These are phyloP conservation scores for Arthrobotrys entomopaga DNA, from an alignment of 2,329 filamentous ascomycete species.

Conservation along the genomic window DNA sequence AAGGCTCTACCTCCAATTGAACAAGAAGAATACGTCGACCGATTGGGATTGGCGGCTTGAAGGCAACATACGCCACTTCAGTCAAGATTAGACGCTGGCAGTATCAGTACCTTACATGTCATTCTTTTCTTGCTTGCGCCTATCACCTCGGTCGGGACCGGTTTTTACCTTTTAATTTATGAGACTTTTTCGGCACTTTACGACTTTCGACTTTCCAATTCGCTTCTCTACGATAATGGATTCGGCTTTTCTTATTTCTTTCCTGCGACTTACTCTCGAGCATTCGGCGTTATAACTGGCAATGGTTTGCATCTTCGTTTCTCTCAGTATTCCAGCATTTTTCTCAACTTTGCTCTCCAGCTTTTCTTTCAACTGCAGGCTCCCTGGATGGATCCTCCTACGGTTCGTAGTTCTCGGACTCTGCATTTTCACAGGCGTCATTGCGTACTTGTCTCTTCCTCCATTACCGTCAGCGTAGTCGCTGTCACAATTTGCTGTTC, in stretches of 20 bases:
- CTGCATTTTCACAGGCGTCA: conserved; percentile 45
- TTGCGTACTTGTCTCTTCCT: conserved; percentile 4
- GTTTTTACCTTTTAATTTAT: not conserved
- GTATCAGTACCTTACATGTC: too few relatives aligned
- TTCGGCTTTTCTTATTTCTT: not conserved
- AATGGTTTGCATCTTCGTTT: conserved; percentile 1
- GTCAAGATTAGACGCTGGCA: not conserved
- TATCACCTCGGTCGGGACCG: not conserved
- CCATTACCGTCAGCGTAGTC: not conserved
- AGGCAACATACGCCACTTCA: not conserved
- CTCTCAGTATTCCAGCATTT: conserved; percentile 1
- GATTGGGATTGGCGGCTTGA: conserved; percentile 39
- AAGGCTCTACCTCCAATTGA: conserved; percentile 20
- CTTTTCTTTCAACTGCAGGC: conserved; percentile 16
- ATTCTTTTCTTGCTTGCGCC: not conserved
- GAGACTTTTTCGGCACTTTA: not conserved
- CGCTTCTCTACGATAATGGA: too few relatives aligned
- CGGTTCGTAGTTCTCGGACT: conserved; percentile 29
- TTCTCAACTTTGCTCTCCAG: not conserved
- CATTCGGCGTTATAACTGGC: conserved; percentile 47
- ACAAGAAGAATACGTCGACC: conserved; percentile 39
- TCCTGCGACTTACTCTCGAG: conserved; percentile 15
- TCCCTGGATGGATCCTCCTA: conserved; percentile 31
- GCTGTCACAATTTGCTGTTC: not conserved
- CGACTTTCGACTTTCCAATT: not conserved